These are phyloP conservation scores for Colletotrichum neosansevieriae DNA, from an alignment of 2,329 filamentous ascomycete genomes.

Conservation along the genomic window DNA sequence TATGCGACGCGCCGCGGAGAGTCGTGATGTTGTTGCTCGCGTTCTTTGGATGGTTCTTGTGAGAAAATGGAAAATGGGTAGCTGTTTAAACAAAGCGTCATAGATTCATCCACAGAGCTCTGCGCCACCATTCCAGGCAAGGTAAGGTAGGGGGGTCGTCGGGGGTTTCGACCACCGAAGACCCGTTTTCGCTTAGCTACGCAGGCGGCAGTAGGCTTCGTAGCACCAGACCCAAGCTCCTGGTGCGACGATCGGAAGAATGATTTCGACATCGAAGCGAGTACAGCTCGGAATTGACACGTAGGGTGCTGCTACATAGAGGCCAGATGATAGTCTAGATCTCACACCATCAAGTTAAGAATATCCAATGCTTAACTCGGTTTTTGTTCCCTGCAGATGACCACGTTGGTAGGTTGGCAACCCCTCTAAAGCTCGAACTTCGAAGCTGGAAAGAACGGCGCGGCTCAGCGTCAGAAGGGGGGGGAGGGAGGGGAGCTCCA, in stretches of 20 bases:
- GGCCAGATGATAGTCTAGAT: background rate
- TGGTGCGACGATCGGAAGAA: background rate
- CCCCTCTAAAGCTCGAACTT: background rate
- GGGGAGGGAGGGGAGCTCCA: slow-evolving; percentile 27
- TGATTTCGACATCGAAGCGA: no score
- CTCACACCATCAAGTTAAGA: background rate
- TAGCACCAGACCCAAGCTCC: background rate
- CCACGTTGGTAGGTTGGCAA: background rate
- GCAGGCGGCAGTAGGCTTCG: no score
- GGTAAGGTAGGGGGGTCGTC: slow-evolving; percentile 10
- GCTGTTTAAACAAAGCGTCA: slow-evolving; percentile 34
- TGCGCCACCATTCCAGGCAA: background rate
- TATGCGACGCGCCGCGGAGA: background rate
- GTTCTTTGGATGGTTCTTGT: background rate
- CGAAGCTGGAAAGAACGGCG: slow-evolving; percentile 14
- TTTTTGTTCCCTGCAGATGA: slow-evolving; percentile 11
- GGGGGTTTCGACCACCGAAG: slow-evolving; percentile 20
- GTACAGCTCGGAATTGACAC: no score
- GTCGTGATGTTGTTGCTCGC: slow-evolving; percentile 9
- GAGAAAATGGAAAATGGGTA: background rate
- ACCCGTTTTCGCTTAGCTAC: background rate
- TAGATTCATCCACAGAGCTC: slow-evolving; percentile 24
- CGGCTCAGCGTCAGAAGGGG: slow-evolving; percentile 7
- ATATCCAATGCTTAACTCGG: background rate
- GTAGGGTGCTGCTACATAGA: no score